Percentiles rank a stretch among this genome's conserved stretches.
Conservation (phyloP, 208 protist genomes). For the Endotrypanum monterogeii region DNA sequence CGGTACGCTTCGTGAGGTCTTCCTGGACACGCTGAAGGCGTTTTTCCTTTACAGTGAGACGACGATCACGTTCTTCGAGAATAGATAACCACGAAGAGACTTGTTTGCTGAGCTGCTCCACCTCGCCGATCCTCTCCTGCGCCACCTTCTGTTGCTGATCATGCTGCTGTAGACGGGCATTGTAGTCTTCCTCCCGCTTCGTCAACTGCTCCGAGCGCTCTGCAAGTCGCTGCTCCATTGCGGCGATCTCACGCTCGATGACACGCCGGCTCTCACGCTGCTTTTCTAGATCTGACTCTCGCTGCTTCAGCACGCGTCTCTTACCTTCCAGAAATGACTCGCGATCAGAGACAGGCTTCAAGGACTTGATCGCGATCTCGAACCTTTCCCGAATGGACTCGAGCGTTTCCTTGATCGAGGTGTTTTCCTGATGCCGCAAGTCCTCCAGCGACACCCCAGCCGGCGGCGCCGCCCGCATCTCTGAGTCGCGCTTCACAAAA, state of each 20-base stretch:
- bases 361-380: conserved; percentile 19
- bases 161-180: conserved; percentile 45
- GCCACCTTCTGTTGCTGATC: conserved; percentile 49
- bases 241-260: conserved; percentile 43
- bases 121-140: conserved; percentile 55
- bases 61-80: conserved; percentile 68
- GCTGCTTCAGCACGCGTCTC: conserved; percentile 41
- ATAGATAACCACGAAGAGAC: conserved; percentile 75
- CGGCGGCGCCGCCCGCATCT: conserved; percentile 33
- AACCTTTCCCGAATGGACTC: conserved; percentile 38
- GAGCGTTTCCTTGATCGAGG: conserved; percentile 26
- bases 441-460: conserved; percentile 34
- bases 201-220: conserved; percentile 32
- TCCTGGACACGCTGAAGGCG: conserved; percentile 57
- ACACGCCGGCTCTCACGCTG: conserved; percentile 40
- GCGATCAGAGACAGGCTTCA: conserved; percentile 55
- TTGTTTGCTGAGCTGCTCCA: conserved; percentile 68
- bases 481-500: conserved; percentile 37
- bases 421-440: conserved; percentile 26
- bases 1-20: conserved; percentile 60
- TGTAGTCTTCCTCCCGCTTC: conserved; percentile 47
- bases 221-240: conserved; percentile 34
- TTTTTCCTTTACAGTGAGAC: conserved; percentile 60
- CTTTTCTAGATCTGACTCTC: conserved; percentile 49
- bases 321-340: conserved; percentile 52